phyloP scores from a whole-genome alignment of 179 eudicot species.

The Camellia oleifera region DNA sequence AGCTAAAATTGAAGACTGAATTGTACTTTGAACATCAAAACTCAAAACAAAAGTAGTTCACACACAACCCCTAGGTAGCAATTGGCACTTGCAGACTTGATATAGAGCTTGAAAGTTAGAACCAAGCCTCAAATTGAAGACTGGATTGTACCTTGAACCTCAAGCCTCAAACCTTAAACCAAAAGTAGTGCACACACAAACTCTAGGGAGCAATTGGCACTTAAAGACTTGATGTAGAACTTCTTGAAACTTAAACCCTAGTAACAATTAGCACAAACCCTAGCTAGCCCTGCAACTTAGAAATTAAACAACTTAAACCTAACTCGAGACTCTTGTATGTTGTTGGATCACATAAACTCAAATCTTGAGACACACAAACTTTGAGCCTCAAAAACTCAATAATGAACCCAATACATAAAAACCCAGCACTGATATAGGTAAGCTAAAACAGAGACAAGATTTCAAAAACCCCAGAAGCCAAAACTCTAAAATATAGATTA shows the following conservation, averaged over 20 bases:
- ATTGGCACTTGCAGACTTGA: no score
- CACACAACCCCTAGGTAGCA: no score
- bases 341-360: background rate
- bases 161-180: background rate
- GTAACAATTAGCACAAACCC: background rate
- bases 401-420: background rate
- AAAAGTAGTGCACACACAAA: background rate
- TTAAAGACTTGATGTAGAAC: no score
- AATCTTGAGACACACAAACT: background rate
- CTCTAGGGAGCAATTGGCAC: no score
- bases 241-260: no score
- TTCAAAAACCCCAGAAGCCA: constrained; percentile 8
- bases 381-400: constrained; percentile 5
- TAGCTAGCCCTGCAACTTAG: background rate
- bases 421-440: background rate
- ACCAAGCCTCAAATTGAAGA: no score
- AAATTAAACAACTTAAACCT: background rate
- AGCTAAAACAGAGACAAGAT: background rate
- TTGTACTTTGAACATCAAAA: background rate
- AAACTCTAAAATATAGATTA: background rate
- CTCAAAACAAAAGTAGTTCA: no score
- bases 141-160: background rate
- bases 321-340: background rate
- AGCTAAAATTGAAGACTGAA: background rate
- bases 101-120: no score